These are phyloP conservation scores for Coccomyxa subellipsoidea DNA, from an alignment of 163 green algal species.

Conservation along the genomic window DNA sequence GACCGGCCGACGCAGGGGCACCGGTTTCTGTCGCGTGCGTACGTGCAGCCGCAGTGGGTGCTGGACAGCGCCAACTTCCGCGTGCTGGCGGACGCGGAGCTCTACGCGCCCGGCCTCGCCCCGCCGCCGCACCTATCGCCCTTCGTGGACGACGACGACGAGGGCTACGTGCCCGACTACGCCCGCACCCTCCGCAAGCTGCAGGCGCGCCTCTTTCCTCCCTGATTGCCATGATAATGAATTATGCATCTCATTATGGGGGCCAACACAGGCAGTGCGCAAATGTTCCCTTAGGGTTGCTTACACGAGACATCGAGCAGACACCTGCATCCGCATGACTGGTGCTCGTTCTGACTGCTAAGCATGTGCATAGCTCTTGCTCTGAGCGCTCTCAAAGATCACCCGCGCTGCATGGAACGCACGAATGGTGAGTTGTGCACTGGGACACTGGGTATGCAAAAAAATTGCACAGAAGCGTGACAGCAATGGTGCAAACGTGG, in stretches of 20 bases:
- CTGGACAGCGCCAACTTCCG: conserved; percentile 93
- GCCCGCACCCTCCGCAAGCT: conserved; percentile 68
- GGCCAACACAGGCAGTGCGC: too few relatives aligned
- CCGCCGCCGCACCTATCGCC: conserved; percentile 94
- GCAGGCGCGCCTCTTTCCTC: conserved; percentile 60
- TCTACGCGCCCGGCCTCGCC: conserved; percentile 79
- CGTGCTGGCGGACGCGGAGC: conserved; percentile 68
- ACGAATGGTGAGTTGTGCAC: too few relatives aligned
- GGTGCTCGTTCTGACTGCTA: background rate
- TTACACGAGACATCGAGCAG: too few relatives aligned
- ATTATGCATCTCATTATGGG: too few relatives aligned
- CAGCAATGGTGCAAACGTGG: too few relatives aligned
- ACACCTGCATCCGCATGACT: background rate
- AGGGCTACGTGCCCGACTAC: conserved; percentile 95
- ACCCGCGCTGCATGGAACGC: too few relatives aligned
- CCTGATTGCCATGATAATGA: too few relatives aligned
- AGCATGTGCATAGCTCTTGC: background rate
- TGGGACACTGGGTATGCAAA: too few relatives aligned
- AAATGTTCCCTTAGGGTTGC: too few relatives aligned
- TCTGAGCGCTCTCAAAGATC: too few relatives aligned
- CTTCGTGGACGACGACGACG: conserved; percentile 88
- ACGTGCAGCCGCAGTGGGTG: conserved; percentile 96
- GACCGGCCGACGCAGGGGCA: conserved; percentile 77
- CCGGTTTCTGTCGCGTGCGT: conserved; percentile 72
- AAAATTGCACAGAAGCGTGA: too few relatives aligned